Base-by-base conservation (phyloP, 768 basidiomycete species). In the Sporobolomyces phaffii region DNA sequence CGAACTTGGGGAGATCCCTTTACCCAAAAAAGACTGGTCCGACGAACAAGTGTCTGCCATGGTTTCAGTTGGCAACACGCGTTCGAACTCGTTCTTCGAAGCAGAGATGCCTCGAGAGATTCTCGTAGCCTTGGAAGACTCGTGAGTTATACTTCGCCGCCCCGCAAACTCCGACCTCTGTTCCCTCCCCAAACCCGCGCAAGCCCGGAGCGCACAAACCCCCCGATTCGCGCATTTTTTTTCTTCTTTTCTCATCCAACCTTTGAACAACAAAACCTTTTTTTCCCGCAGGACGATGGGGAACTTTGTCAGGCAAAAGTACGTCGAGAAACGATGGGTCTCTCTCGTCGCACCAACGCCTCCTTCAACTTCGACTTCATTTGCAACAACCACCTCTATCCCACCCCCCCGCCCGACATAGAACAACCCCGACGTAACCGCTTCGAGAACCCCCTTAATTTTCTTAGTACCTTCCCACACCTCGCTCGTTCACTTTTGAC, bases 1-100 rank as follows among this genome's bases (percentile, higher is more conserved):
- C 10, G 7, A 9, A 7, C 45, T 15, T 24, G 14, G 45, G n/a
- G 26, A 7, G 17, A 47, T 9, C 45, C 9, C 45, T 47, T 15
- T 20, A 9, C 9, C 26, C 20, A 41, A 10, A 41, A 20, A 51
- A 62, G 70, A 74, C 57, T 74, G 73, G 73, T 53, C n/a, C n/a
- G 70, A 74, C 47, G 73, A 74, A 60, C 73, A 74, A 47, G 36
- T 72, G 14, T 48, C 56, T 7, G 33, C 36, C 7, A 69, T 74
- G 70, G 45, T 38, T 24, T 33, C 41, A 0, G 50, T 63, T 43
- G 73, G 73, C 20, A 74, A 74, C 51, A 29, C n/a, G 11, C 31
- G 45, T 5, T 65, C 59, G 62, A 64, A 67, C 47, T 62, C 43
- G 7, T 58, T 38, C 29, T 65, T 36, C 48, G 68, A 66, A 47